A percentile compares a stretch with the other conserved stretches of the same genome.
These are phyloP conservation scores for Boehmeria nivea DNA, from an alignment of 306 rosid species.

Conservation along the genomic window DNA sequence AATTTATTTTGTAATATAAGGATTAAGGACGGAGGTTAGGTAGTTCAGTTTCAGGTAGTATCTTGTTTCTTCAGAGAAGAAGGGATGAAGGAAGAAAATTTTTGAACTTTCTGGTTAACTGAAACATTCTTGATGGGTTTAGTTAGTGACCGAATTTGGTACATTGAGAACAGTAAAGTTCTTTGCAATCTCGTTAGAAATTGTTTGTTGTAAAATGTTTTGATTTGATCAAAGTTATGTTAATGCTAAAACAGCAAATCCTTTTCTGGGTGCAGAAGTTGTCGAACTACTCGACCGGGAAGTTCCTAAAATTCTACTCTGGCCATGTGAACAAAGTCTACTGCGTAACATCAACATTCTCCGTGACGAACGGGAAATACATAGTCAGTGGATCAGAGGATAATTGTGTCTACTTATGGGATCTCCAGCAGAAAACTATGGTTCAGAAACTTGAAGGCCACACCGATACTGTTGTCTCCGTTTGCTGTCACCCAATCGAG, in stretches of 20 bases:
- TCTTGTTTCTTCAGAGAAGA: no score
- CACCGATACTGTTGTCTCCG: constrained; percentile 73
- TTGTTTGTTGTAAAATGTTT: neutral
- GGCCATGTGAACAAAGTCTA: constrained; percentile 61
- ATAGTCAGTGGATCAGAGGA: constrained; percentile 95
- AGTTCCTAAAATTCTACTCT: constrained; percentile 50
- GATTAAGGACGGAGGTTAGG: no score
- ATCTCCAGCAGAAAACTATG: constrained; percentile 74
- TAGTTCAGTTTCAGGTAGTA: no score
- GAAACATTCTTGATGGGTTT: no score
- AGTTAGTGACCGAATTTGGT: no score
- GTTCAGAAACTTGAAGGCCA: constrained; percentile 93
- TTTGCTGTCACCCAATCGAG: constrained; percentile 78
- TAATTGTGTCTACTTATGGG: constrained; percentile 77
- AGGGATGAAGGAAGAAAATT: no score
- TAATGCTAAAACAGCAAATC: no score
- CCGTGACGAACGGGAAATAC: constrained; percentile 82
- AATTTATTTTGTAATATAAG: no score
- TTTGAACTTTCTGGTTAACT: no score
- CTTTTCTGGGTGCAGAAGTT: constrained; percentile 60
- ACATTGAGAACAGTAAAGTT: neutral
- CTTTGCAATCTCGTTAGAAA: neutral
- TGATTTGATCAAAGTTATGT: no score
- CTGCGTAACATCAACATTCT: constrained; percentile 79
- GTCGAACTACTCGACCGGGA: constrained; percentile 72